Evolutionary conservation across 495 filamentous ascomycete species (phyloP).

Genomic region (Durotheca rogersii): DNA sequence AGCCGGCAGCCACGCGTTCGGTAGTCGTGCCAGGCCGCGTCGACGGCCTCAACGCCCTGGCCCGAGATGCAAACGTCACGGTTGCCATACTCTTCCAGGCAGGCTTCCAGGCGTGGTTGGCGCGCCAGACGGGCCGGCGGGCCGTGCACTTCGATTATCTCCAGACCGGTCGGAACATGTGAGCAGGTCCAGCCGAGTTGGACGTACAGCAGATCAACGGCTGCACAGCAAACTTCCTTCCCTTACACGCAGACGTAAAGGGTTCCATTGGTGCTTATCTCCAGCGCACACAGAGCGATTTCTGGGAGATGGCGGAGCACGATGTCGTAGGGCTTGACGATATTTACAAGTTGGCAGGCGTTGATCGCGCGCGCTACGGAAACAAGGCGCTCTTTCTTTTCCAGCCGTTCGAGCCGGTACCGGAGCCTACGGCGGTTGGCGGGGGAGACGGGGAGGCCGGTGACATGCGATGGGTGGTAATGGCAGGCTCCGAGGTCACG

Average conservation of each 20-base stretch:
- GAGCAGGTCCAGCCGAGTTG: too few species aligned
- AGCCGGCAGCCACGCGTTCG: neutral
- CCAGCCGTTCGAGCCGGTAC: neutral
- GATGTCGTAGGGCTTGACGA: neutral
- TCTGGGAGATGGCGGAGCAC: neutral
- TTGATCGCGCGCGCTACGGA: neutral
- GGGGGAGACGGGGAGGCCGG: neutral
- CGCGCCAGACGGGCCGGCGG: too few species aligned
- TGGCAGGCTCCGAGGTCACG: neutral
- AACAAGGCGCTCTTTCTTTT: neutral
- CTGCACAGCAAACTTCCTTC: neutral
- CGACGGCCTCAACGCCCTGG: neutral
- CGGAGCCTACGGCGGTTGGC: too few species aligned
- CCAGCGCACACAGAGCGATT: neutral
- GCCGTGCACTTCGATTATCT: too few species aligned
- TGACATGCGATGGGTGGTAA: conserved; percentile 1
- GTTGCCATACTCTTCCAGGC: too few species aligned
- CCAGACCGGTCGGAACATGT: too few species aligned
- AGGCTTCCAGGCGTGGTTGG: too few species aligned
- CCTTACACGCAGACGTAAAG: neutral
- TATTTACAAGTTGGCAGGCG: neutral
- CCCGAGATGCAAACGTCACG: too few species aligned
- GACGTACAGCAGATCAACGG: neutral
- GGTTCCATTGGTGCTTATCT: neutral
- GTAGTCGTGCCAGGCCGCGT: neutral